Evolutionary conservation across 2,329 filamentous ascomycete genomes (phyloP).

Genomic region (Aureobasidium lini): DNA sequence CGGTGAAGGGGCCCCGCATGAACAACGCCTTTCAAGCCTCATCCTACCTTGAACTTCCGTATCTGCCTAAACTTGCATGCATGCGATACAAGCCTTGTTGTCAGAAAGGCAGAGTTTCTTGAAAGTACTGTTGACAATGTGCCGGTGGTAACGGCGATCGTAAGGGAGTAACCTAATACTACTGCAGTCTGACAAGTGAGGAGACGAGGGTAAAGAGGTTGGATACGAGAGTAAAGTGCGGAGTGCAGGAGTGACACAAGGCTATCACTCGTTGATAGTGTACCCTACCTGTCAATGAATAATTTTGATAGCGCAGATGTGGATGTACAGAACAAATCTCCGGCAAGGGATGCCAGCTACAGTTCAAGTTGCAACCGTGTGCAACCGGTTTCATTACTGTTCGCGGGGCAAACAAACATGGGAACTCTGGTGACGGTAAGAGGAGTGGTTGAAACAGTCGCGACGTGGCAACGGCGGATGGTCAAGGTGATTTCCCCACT

Average conservation of each 20-base stretch:
- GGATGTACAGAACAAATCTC: not conserved
- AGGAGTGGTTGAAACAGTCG: constrained; percentile 2
- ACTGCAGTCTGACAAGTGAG: not conserved
- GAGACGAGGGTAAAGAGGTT: not conserved
- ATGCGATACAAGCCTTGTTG: not conserved
- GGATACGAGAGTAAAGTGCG: not conserved
- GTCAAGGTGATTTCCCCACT: not conserved
- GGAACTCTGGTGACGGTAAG: too few relatives aligned
- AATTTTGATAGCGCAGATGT: constrained; percentile 5
- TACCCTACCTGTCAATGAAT: not conserved
- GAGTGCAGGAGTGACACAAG: constrained; percentile 8
- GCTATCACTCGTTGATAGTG: not conserved
- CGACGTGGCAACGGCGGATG: constrained; percentile 8
- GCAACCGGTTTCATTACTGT: constrained; percentile 10
- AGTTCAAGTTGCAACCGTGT: not conserved
- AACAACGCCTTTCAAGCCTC: constrained; percentile 2
- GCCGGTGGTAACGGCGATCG: not conserved
- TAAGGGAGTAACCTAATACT: constrained; percentile 4
- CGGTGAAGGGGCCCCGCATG: not conserved
- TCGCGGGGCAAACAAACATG: constrained; percentile 6
- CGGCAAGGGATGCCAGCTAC: constrained; percentile 1
- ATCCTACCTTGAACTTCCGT: not conserved
- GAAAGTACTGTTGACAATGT: not conserved
- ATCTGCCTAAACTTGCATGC: not conserved
- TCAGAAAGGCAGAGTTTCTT: not conserved